A percentile compares a stretch with the other conserved stretches of the same genome.
Conservation (phyloP, 2,329 filamentous ascomycete genomes). For the Fusarium sp. region DNA sequence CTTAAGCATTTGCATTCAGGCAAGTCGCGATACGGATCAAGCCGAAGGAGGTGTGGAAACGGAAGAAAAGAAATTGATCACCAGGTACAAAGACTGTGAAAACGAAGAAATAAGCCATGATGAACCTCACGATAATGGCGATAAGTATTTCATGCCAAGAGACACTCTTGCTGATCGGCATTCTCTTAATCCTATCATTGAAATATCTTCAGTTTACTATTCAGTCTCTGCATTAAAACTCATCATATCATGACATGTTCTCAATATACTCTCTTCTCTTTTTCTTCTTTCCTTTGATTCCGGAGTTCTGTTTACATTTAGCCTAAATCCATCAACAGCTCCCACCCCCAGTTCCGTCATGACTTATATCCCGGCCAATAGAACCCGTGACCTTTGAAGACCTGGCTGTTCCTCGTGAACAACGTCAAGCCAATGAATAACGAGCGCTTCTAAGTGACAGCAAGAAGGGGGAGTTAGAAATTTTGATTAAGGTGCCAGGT, state of each 20-base stretch:
- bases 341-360: neutral
- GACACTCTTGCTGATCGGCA: constrained; percentile 4
- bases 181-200: neutral
- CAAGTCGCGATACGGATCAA: constrained; percentile 27
- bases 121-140: neutral
- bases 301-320: constrained; percentile 28
- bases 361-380: constrained; percentile 40
- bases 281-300: constrained; percentile 6
- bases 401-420: constrained; percentile 31
- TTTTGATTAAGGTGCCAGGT: neutral
- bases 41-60: constrained; percentile 23
- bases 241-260: neutral
- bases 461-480: neutral
- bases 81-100: neutral
- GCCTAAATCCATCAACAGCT: constrained; percentile 36
- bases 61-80: constrained; percentile 1
- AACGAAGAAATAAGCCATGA: neutral
- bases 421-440: constrained; percentile 38
- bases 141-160: neutral
- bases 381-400: constrained; percentile 10
- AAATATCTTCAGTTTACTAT: neutral
- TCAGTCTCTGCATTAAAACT: neutral
- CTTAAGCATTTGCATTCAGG: constrained; percentile 5
- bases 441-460: constrained; percentile 42
- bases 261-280: neutral